Evolutionary conservation across 345 rosid species (phyloP).

Genomic region (Syzygium aromaticum): DNA sequence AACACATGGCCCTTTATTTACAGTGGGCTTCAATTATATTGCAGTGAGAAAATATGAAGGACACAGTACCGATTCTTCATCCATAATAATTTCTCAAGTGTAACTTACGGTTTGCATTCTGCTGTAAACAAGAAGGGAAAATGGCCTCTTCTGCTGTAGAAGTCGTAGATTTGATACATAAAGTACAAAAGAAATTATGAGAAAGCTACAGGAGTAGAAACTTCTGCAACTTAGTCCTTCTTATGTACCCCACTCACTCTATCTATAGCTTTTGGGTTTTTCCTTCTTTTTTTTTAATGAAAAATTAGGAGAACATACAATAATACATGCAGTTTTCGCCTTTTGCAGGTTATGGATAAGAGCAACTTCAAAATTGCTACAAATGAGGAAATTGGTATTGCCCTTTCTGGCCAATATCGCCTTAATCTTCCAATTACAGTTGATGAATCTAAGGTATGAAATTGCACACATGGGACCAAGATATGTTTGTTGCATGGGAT

Average conservation of each 20-base stretch:
- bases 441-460: conserved; percentile 77
- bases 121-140: background rate
- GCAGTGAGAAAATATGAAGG: background rate
- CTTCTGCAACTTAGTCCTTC: background rate
- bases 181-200: background rate
- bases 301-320: background rate
- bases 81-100: background rate
- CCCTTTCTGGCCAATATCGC: conserved; percentile 84
- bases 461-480: background rate
- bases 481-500: background rate
- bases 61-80: background rate
- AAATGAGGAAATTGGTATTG: conserved; percentile 86
- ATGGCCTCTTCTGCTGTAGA: background rate
- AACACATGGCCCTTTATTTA: background rate
- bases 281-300: background rate
- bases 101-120: background rate
- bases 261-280: background rate
- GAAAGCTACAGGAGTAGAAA: background rate
- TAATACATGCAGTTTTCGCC: background rate
- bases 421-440: conserved; percentile 85
- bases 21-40: background rate
- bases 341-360: conserved; percentile 73
- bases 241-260: background rate
- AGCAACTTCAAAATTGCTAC: conserved; percentile 82
- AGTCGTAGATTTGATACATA: background rate